Evolutionary conservation across 192 early-diverging fungal genomes (phyloP).

Genomic region (Podila epigama): DNA sequence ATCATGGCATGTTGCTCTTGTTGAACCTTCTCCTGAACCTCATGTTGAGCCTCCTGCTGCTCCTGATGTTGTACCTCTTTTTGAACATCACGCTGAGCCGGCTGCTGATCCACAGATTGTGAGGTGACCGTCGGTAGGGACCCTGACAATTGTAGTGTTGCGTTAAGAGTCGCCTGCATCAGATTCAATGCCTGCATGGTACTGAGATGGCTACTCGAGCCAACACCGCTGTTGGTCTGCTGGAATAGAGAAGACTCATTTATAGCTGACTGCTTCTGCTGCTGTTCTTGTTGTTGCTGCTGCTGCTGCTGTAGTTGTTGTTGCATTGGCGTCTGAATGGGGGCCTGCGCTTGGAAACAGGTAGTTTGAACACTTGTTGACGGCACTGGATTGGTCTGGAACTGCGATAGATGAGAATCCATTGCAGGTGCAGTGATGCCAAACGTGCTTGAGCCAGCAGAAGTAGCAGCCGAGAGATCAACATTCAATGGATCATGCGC

Average conservation of each 20-base stretch:
- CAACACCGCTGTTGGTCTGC: no score
- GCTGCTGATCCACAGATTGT: not conserved
- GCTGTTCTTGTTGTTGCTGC: not conserved
- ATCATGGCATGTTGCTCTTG: constrained; percentile 9
- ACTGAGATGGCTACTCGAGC: constrained; percentile 7
- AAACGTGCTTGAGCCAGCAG: not conserved
- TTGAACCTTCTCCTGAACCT: no score
- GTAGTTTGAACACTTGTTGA: no score
- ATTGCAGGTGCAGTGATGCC: constrained; percentile 7
- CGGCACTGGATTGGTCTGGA: no score
- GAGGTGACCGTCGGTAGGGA: not conserved
- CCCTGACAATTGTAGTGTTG: constrained; percentile 9
- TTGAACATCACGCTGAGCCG: not conserved
- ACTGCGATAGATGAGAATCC: constrained; percentile 24
- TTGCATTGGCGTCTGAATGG: constrained; percentile 7
- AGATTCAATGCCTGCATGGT: constrained; percentile 19
- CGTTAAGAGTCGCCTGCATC: constrained; percentile 30
- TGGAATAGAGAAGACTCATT: no score
- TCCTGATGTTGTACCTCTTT: not conserved
- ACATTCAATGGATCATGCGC: constrained; percentile 22
- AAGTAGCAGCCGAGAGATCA: not conserved
- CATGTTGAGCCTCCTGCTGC: constrained; percentile 7
- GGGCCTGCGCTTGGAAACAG: no score
- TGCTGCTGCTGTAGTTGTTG: not conserved
- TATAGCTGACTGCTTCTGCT: not conserved